Evolutionary conservation across 106 monocot genomes (phyloP).

Genomic region (Hemerocallis citrina): DNA sequence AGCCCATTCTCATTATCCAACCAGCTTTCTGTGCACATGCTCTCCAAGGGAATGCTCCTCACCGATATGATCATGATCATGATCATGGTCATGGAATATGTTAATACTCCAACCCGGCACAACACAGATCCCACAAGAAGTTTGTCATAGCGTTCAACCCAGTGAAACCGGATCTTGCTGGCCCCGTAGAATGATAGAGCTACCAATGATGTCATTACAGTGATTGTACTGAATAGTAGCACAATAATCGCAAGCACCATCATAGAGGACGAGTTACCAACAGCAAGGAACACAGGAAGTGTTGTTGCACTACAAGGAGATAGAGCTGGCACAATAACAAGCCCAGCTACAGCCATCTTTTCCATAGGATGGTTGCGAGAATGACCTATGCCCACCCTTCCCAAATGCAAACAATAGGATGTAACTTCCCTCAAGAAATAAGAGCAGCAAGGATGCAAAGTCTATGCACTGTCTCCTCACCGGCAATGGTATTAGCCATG

Average conservation of each 20-base stretch:
- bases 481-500: constrained; percentile 87
- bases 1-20: constrained; percentile 14
- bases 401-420: constrained; percentile 54
- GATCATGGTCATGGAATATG: constrained; percentile 57
- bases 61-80: constrained; percentile 17
- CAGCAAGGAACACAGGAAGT: constrained; percentile 96
- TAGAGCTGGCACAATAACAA: constrained; percentile 82
- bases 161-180: constrained; percentile 66
- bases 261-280: constrained; percentile 92
- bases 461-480: constrained; percentile 84
- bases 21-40: constrained; percentile 42
- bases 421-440: constrained; percentile 61
- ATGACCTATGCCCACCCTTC: constrained; percentile 69
- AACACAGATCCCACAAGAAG: constrained; percentile 71
- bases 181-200: constrained; percentile 76
- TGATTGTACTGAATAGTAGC: constrained; percentile 74
- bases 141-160: constrained; percentile 80
- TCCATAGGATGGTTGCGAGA: constrained; percentile 93
- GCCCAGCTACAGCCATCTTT: constrained; percentile 93
- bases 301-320: constrained; percentile 97
- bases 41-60: constrained; percentile 10
- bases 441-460: constrained; percentile 61
- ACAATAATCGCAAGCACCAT: constrained; percentile 85
- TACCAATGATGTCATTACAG: constrained; percentile 70
- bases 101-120: constrained; percentile 61